Percentiles rank a stretch among this genome's conserved stretches.
These are phyloP conservation scores for Lachancea thermotolerans DNA, from an alignment of 805 yeast genomes.

Conservation along the genomic window DNA sequence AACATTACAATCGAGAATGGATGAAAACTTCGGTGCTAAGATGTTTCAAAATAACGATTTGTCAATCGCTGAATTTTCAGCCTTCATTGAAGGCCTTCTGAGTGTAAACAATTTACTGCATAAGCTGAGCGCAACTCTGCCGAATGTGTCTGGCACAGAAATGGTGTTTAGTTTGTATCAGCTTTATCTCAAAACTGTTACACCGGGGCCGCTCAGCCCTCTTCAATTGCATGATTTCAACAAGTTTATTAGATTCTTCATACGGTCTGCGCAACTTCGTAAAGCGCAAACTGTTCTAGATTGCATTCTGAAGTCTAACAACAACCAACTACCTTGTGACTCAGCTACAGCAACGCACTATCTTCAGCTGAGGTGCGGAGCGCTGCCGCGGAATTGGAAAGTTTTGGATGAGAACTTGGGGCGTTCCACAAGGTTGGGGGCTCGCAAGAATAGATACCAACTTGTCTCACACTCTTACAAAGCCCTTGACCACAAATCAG, in stretches of 20 bases:
- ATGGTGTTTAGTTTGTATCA: conserved; percentile 12
- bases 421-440: conserved; percentile 6
- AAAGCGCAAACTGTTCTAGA: conserved; percentile 19
- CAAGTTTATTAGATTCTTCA: conserved; percentile 12
- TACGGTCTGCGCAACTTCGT: conserved; percentile 17
- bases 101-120: conserved; percentile 2
- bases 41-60: conserved; percentile 9
- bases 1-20: conserved; percentile 6
- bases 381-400: conserved; percentile 19
- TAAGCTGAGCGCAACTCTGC: conserved; percentile 10
- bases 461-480: conserved; percentile 8
- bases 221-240: conserved; percentile 16
- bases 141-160: conserved; percentile 13
- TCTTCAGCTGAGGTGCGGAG: conserved; percentile 26
- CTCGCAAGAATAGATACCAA: conserved; percentile 1
- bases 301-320: conserved; percentile 12
- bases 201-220: conserved; percentile 6
- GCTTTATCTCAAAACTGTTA: conserved; percentile 9
- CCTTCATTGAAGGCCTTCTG: conserved; percentile 12
- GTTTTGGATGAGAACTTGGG: background rate
- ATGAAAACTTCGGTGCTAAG: background rate
- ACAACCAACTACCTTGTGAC: conserved; percentile 12
- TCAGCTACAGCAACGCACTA: conserved; percentile 15
- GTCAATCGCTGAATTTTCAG: conserved; percentile 10
- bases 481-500: conserved; percentile 10